Evolutionary conservation across 768 basidiomycete species (phyloP).

Genomic region (Phaeolepiota aurea): DNA sequence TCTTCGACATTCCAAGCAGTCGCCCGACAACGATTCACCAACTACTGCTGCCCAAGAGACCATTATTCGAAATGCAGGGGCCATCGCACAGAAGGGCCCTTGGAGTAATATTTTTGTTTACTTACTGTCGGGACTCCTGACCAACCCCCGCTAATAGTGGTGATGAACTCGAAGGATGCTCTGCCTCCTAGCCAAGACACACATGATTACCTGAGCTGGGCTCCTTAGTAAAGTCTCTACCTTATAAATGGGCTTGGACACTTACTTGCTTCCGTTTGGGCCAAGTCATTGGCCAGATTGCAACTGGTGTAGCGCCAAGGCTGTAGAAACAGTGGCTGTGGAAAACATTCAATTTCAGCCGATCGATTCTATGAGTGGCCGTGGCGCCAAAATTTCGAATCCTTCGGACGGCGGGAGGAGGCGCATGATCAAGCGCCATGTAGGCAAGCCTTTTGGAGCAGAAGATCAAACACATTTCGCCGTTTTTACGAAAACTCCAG

Average conservation of each 20-base stretch:
- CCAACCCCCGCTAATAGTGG: conserved; percentile 13
- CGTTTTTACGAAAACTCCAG: too few species aligned
- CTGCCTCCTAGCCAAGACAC: conserved; percentile 21
- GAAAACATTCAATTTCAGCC: too few species aligned
- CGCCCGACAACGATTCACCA: neutral
- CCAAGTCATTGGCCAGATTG: conserved; percentile 49
- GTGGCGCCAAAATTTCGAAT: too few species aligned
- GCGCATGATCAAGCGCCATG: too few species aligned
- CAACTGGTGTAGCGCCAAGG: conserved; percentile 38
- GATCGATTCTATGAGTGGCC: too few species aligned
- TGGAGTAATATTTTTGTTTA: neutral
- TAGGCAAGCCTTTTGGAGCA: too few species aligned
- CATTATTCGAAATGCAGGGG: neutral
- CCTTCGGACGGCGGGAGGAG: too few species aligned
- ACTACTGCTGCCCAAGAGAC: neutral
- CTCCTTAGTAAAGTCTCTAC: conserved; percentile 47
- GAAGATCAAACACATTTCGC: too few species aligned
- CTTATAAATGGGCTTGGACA: too few species aligned
- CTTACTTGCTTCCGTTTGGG: too few species aligned
- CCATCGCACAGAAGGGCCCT: neutral
- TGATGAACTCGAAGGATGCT: conserved; percentile 18
- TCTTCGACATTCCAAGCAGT: conserved; percentile 15
- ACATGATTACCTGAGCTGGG: conserved; percentile 49
- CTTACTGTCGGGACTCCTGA: neutral
- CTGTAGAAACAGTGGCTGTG: conserved; percentile 6